Evolutionary conservation across 2,329 filamentous ascomycete species (phyloP).

Genomic region (Pyrenophora teres): DNA sequence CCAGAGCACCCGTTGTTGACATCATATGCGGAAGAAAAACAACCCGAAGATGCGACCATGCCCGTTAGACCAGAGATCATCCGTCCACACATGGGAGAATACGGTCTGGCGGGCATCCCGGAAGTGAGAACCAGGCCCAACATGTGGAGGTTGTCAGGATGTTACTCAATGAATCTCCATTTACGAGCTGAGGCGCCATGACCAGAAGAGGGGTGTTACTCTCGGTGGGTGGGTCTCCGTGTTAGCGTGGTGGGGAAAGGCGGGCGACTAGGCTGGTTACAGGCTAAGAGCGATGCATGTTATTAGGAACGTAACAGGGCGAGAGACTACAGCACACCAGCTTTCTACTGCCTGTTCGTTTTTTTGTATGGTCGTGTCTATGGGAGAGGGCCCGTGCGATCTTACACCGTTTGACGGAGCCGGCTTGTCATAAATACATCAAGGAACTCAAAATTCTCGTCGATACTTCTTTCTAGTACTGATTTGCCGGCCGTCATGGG

Average conservation of each 20-base stretch:
- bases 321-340: too few species aligned
- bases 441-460: not conserved
- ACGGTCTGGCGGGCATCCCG: not conserved
- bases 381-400: not conserved
- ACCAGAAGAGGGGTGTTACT: not conserved
- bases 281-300: constrained; percentile 1
- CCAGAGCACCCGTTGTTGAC: constrained; percentile 1
- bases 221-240: not conserved
- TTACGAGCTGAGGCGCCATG: not conserved
- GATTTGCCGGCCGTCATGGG: constrained; percentile 11
- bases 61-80: constrained; percentile 2
- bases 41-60: not conserved
- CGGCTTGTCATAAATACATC: constrained; percentile 3
- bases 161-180: too few species aligned
- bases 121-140: not conserved
- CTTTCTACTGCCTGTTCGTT: not conserved
- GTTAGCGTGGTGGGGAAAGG: not conserved
- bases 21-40: constrained; percentile 13
- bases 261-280: not conserved
- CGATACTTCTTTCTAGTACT: not conserved
- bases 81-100: not conserved
- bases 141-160: too few species aligned
- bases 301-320: not conserved
- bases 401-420: not conserved
- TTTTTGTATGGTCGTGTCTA: not conserved